These are phyloP conservation scores for Entomophthora muscae DNA, from an alignment of 371 early-diverging fungal species.

Conservation along the genomic window DNA sequence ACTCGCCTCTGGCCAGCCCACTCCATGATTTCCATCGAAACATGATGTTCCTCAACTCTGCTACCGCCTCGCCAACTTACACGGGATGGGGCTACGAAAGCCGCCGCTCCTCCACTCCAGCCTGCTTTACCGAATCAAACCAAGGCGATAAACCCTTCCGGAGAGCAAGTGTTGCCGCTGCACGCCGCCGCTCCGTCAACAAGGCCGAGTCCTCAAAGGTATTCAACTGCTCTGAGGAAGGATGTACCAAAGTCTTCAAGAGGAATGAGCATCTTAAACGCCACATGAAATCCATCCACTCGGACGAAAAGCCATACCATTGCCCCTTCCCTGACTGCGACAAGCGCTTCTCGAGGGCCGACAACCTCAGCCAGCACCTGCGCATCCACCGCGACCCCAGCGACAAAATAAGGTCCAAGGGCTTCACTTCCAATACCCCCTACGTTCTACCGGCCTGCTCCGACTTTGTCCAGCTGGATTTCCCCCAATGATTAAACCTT, in stretches of 20 bases:
- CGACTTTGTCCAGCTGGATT: no score
- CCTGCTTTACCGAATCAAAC: not conserved
- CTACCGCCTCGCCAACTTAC: not conserved
- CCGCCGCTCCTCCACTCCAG: not conserved
- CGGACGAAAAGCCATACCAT: conserved; percentile 34
- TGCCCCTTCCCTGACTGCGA: conserved; percentile 52
- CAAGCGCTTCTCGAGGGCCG: conserved; percentile 65
- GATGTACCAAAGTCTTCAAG: conserved; percentile 63
- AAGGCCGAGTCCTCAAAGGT: not conserved
- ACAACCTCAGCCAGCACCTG: conserved; percentile 56
- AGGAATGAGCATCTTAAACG: conserved; percentile 68
- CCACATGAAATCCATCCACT: conserved; percentile 46
- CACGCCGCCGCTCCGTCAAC: not conserved
- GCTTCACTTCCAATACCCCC: conserved; percentile 1
- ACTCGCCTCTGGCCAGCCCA: not conserved
- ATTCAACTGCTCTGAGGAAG: conserved; percentile 6
- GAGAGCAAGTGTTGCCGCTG: no score
- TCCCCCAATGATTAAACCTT: no score
- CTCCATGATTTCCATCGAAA: not conserved
- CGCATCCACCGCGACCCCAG: not conserved
- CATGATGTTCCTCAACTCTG: not conserved
- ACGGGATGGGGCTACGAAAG: not conserved
- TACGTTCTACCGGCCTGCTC: conserved; percentile 19
- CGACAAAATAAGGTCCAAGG: conserved; percentile 1
- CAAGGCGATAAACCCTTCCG: not conserved